Evolutionary conservation across 2,329 filamentous ascomycete genomes (phyloP).

Genomic region (Neonectria punicea): DNA sequence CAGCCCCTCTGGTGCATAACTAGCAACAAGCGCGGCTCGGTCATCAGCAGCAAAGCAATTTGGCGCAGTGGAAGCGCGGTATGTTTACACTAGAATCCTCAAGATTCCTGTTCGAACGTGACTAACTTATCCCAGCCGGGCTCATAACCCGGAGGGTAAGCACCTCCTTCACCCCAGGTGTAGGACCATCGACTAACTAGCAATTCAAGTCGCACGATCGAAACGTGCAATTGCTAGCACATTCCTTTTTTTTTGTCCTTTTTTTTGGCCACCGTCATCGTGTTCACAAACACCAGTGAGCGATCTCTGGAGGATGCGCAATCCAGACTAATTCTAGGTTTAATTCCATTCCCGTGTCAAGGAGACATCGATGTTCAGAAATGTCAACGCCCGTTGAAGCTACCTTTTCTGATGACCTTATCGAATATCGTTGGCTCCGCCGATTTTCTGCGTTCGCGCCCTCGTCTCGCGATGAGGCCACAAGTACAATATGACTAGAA

Average conservation of each 20-base stretch:
- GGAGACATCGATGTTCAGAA: no score
- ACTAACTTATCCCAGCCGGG: conserved; percentile 40
- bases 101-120: neutral
- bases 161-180: neutral
- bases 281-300: no score
- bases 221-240: conserved; percentile 44
- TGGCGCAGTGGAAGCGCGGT: conserved; percentile 24
- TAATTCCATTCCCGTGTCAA: no score
- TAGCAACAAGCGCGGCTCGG: neutral
- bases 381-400: no score
- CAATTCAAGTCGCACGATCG: conserved; percentile 27
- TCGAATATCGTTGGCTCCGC: no score
- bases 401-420: no score
- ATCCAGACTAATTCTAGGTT: no score
- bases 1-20: neutral
- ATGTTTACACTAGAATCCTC: neutral
- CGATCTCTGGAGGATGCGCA: no score
- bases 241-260: conserved; percentile 19
- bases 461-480: no score
- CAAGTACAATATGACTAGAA: no score
- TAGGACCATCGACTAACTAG: neutral
- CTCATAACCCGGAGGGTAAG: conserved; percentile 39
- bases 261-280: neutral
- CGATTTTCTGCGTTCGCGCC: no score
- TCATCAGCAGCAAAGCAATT: conserved; percentile 5